Evolutionary conservation across 2,329 filamentous ascomycete species (phyloP).

Genomic region (Aspergillus melleus): DNA sequence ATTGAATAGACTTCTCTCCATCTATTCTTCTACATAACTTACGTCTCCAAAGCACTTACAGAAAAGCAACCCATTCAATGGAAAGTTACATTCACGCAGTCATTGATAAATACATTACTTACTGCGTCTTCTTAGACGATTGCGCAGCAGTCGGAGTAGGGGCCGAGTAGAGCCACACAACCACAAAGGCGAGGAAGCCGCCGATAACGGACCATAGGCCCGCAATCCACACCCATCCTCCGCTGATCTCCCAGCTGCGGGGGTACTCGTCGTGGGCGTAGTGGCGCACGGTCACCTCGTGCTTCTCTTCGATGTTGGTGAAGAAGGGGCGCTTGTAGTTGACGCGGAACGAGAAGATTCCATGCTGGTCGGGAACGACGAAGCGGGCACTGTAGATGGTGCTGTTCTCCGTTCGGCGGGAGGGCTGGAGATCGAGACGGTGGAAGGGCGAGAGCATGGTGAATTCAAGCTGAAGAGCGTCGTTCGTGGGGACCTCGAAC

Average conservation of each 20-base stretch:
- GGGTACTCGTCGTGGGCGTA: conserved; percentile 98
- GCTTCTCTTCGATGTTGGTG: conserved; percentile 87
- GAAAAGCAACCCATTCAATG: background rate
- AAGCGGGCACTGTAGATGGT: conserved; percentile 75
- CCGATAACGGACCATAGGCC: conserved; percentile 81
- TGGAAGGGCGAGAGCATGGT: conserved; percentile 98
- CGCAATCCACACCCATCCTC: conserved; percentile 91
- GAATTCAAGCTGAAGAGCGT: conserved; percentile 90
- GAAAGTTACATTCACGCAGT: conserved; percentile 20
- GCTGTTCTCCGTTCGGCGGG: conserved; percentile 61
- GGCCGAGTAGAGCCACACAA: conserved; percentile 80
- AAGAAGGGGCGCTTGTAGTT: conserved; percentile 97
- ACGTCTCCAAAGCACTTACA: background rate
- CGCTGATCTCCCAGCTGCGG: conserved; percentile 83
- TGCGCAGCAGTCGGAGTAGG: conserved; percentile 42
- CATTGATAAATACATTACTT: conserved; percentile 27
- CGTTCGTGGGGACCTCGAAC: conserved; percentile 67
- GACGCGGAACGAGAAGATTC: conserved; percentile 97
- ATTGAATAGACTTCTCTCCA: conserved; percentile 2
- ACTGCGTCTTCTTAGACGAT: conserved; percentile 52
- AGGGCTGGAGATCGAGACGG: conserved; percentile 69
- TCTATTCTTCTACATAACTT: background rate
- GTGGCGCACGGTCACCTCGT: conserved; percentile 90
- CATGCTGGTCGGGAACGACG: conserved; percentile 90
- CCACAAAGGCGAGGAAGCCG: conserved; percentile 83